Percentiles rank a stretch among this genome's conserved stretches.
phyloP scores from a whole-genome alignment of 208 protist species.

The Trypanosoma congolense region DNA sequence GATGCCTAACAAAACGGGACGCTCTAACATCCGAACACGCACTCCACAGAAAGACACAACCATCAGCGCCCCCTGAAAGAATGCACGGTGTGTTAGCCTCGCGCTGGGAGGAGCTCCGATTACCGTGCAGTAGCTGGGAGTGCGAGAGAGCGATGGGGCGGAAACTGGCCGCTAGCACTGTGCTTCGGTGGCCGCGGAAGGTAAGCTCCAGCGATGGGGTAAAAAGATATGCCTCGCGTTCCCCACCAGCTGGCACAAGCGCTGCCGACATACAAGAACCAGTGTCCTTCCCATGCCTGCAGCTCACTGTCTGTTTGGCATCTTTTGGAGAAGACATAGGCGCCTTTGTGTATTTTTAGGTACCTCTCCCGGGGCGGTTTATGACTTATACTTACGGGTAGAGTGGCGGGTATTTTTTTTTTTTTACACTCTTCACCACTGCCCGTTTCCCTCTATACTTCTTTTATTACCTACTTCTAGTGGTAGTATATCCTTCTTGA shows the following conservation, averaged over 20 bases:
- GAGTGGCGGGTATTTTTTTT: no score
- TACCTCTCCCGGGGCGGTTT: no score
- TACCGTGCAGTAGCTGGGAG: neutral
- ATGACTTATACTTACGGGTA: no score
- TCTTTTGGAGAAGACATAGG: neutral
- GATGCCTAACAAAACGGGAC: constrained; percentile 73
- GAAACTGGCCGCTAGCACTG: constrained; percentile 50
- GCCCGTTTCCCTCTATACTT: no score
- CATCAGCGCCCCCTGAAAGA: constrained; percentile 72
- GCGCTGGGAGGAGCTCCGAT: neutral
- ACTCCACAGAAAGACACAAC: constrained; percentile 86
- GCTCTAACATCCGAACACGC: constrained; percentile 57
- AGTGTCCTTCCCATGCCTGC: neutral
- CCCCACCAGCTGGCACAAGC: constrained; percentile 3
- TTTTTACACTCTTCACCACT: no score
- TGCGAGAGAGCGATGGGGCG: constrained; percentile 17
- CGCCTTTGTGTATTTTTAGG: no score
- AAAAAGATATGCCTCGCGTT: constrained; percentile 12
- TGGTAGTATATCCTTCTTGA: no score
- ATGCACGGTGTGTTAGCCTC: constrained; percentile 29
- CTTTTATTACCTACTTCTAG: no score
- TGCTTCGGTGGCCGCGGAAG: constrained; percentile 69
- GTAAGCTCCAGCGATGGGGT: constrained; percentile 60
- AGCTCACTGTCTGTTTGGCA: neutral
- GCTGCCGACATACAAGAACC: neutral